phyloP scores from a whole-genome alignment of 176 grass and related monocot genomes.

The Musa troglodytarum region DNA sequence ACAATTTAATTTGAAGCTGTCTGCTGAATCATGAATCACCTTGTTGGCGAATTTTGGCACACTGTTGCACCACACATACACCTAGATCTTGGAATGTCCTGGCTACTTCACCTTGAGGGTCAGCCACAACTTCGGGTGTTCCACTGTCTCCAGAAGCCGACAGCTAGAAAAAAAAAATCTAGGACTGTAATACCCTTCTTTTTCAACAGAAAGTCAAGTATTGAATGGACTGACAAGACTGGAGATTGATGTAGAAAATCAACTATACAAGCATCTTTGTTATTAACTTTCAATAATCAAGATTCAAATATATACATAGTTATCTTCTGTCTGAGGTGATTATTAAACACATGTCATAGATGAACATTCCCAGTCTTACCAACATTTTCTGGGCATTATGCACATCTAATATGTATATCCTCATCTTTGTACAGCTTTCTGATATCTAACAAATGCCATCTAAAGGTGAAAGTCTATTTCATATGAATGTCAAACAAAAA shows the following conservation, averaged over 20 bases:
- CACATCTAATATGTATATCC: not conserved
- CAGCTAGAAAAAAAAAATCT: conserved; percentile 40
- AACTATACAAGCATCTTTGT: not conserved
- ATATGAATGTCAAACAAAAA: not conserved
- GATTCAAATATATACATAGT: not conserved
- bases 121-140: conserved; percentile 77
- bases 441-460: too few relatives aligned
- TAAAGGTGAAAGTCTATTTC: not conserved
- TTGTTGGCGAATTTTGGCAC: conserved; percentile 99
- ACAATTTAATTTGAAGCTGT: not conserved
- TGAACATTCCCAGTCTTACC: not conserved
- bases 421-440: too few relatives aligned
- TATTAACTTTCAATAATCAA: not conserved
- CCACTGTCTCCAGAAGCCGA: conserved; percentile 91
- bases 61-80: conserved; percentile 95
- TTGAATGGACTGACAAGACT: too few relatives aligned
- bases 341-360: too few relatives aligned
- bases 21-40: conserved; percentile 31
- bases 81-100: conserved; percentile 94
- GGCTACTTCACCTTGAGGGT: conserved; percentile 82
- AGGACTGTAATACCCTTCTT: not conserved
- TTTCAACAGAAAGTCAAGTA: too few relatives aligned
- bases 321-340: too few relatives aligned
- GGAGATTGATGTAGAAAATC: too few relatives aligned
- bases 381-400: not conserved